A percentile compares a stretch with the other conserved stretches of the same genome.
phyloP scores from a whole-genome alignment of 805 yeast species.

The Saccharomycopsis lassenensis region DNA sequence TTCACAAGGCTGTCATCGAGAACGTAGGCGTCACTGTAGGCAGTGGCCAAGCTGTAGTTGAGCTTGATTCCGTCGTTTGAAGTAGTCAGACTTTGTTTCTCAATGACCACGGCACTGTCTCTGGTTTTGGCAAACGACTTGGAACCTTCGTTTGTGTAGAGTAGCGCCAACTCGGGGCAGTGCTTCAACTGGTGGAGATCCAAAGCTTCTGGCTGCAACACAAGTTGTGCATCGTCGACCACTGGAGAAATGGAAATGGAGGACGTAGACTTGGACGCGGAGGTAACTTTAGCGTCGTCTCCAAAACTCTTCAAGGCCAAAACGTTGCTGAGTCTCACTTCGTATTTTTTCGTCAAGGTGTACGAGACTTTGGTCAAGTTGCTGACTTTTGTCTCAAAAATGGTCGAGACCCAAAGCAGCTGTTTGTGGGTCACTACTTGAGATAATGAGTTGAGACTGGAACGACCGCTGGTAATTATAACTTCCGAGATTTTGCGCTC shows the following conservation, averaged over 20 bases:
- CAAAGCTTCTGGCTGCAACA: too few relatives aligned
- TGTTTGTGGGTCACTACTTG: conserved; percentile 1
- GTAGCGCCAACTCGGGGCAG: too few relatives aligned
- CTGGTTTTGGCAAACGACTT: neutral
- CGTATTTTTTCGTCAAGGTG: too few relatives aligned
- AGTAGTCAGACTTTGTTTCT: neutral
- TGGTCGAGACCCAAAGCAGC: conserved; percentile 2
- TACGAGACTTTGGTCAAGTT: neutral
- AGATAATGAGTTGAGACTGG: neutral
- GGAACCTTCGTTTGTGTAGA: too few relatives aligned
- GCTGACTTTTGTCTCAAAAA: conserved; percentile 1
- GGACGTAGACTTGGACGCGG: too few relatives aligned
- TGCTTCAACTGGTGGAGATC: too few relatives aligned
- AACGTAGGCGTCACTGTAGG: conserved; percentile 14
- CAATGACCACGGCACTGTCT: neutral
- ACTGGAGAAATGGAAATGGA: too few relatives aligned
- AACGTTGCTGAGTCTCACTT: too few relatives aligned
- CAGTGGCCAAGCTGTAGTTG: conserved; percentile 22
- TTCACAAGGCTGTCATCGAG: conserved; percentile 21
- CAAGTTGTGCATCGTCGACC: too few relatives aligned
- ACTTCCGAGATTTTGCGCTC: neutral
- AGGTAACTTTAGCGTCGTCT: too few relatives aligned
- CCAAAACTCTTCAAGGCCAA: too few relatives aligned
- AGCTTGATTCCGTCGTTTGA: neutral
- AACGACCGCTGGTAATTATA: conserved; percentile 2